These are phyloP conservation scores for Exophiala calicioides DNA, from an alignment of 2,329 filamentous ascomycete species.

Conservation along the genomic window DNA sequence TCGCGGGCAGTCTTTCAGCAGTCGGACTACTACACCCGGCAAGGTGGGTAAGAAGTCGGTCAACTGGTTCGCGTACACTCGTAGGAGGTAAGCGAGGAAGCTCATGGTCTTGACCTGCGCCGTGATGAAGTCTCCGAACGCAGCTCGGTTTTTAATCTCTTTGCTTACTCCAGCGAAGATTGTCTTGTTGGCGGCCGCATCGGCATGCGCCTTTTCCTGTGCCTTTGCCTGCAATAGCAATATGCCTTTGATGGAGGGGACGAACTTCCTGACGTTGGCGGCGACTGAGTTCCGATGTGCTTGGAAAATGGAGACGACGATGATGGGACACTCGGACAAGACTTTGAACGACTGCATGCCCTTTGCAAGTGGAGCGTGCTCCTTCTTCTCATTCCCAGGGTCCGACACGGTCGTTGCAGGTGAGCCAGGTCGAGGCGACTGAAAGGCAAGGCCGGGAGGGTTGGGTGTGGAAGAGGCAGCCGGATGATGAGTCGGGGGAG, in stretches of 20 bases:
- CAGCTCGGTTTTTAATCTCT: constrained; percentile 87
- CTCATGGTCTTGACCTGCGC: constrained; percentile 99
- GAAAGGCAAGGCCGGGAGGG: constrained; percentile 64
- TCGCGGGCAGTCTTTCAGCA: constrained; percentile 89
- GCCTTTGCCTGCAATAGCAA: constrained; percentile 86
- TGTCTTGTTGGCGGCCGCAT: constrained; percentile 74
- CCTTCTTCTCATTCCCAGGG: constrained; percentile 78
- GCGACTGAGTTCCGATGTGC: constrained; percentile 78
- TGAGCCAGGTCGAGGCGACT: constrained; percentile 86
- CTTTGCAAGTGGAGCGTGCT: constrained; percentile 76
- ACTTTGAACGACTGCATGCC: constrained; percentile 99
- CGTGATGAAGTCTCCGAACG: constrained; percentile 96
- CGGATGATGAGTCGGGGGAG: constrained; percentile 50
- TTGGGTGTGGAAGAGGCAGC: constrained; percentile 53
- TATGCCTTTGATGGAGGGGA: constrained; percentile 89
- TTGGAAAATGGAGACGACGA: constrained; percentile 97
- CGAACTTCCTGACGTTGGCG: constrained; percentile 85
- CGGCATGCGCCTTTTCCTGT: constrained; percentile 85
- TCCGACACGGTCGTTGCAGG: constrained; percentile 78
- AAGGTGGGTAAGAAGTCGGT: constrained; percentile 83
- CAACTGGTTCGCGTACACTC: constrained; percentile 83
- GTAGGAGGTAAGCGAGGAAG: constrained; percentile 87
- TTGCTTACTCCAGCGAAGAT: constrained; percentile 92
- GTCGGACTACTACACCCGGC: constrained; percentile 83
- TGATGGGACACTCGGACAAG: constrained; percentile 94